Conservation (phyloP, 768 basidiomycete species). For the Xerocomellus chrysenteron region DNA sequence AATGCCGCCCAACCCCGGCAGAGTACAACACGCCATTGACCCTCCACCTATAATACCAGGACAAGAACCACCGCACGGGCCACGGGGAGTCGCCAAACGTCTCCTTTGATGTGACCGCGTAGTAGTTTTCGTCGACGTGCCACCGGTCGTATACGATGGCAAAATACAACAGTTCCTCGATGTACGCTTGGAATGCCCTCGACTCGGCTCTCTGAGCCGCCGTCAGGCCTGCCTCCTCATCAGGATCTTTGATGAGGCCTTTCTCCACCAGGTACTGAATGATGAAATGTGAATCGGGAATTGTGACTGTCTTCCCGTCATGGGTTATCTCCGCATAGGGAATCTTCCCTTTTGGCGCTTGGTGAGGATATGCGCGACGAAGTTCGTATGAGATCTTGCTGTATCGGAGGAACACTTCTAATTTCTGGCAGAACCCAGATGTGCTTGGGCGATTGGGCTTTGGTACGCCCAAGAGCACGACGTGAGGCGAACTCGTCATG, state of each 20-base stretch:
- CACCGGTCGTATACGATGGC: constrained; percentile 33
- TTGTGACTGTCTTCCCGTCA: constrained; percentile 15
- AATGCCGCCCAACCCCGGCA: constrained; percentile 32
- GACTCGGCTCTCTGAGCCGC: constrained; percentile 31
- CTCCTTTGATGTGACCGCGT: constrained; percentile 10
- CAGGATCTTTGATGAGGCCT: constrained; percentile 27
- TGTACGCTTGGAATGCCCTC: constrained; percentile 33
- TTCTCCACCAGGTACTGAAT: constrained; percentile 30
- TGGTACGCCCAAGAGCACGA: constrained; percentile 27
- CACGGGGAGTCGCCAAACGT: constrained; percentile 14
- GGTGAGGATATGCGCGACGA: constrained; percentile 23
- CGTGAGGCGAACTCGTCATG: constrained; percentile 21
- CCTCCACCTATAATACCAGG: constrained; percentile 24
- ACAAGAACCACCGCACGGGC: constrained; percentile 23
- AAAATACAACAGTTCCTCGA: constrained; percentile 32
- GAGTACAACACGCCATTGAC: constrained; percentile 15
- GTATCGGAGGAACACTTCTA: constrained; percentile 32
- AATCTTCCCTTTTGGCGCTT: constrained; percentile 34
- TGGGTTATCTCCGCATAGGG: constrained; percentile 33
- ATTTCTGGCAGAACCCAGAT: constrained; percentile 36
- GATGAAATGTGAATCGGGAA: constrained; percentile 37
- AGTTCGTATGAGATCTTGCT: constrained; percentile 28
- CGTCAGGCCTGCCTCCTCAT: constrained; percentile 26
- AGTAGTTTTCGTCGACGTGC: constrained; percentile 32
- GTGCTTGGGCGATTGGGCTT: constrained; percentile 21